A percentile compares a stretch with the other conserved stretches of the same genome.
Evolutionary conservation across 2,329 filamentous ascomycete species (phyloP).

Genomic region (Orbilia blumenaviensis): DNA sequence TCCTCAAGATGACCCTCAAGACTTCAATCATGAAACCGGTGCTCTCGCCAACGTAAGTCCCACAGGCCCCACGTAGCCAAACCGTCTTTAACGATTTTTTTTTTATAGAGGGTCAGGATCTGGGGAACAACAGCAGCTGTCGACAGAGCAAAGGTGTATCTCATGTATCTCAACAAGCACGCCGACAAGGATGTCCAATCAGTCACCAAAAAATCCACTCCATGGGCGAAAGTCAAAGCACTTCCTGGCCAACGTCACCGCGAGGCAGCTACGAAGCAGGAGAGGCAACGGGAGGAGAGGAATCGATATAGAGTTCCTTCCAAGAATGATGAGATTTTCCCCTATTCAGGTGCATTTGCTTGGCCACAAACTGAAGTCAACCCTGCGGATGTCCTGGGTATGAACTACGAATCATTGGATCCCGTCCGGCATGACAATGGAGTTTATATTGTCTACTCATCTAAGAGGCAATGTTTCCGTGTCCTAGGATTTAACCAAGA

Average conservation of each 20-base stretch:
- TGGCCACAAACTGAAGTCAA: slow-evolving; percentile 55
- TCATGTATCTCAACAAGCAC: slow-evolving; percentile 56
- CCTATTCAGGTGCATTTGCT: slow-evolving; percentile 53
- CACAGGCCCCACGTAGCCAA: background rate
- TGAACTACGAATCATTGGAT: slow-evolving; percentile 55
- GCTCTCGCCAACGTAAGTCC: background rate
- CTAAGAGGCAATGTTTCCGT: slow-evolving; percentile 52
- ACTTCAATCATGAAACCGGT: slow-evolving; percentile 3
- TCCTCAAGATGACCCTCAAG: slow-evolving; percentile 29
- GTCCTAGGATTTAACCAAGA: slow-evolving; percentile 54
- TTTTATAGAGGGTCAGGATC: slow-evolving; percentile 53
- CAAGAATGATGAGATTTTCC: slow-evolving; percentile 45
- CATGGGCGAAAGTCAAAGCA: slow-evolving; percentile 56
- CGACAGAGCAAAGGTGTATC: slow-evolving; percentile 54
- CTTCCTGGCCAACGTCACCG: slow-evolving; percentile 48
- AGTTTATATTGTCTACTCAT: slow-evolving; percentile 54
- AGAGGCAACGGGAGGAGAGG: slow-evolving; percentile 46
- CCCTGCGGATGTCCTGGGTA: slow-evolving; percentile 53
- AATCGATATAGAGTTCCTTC: slow-evolving; percentile 33
- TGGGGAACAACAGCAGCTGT: slow-evolving; percentile 56
- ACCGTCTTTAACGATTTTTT: background rate
- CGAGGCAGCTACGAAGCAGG: slow-evolving; percentile 22
- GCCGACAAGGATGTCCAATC: slow-evolving; percentile 53
- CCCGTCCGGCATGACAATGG: slow-evolving; percentile 55
- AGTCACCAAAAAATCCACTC: slow-evolving; percentile 12